phyloP scores from a whole-genome alignment of 768 basidiomycete genomes.

The Phaffia australis region DNA sequence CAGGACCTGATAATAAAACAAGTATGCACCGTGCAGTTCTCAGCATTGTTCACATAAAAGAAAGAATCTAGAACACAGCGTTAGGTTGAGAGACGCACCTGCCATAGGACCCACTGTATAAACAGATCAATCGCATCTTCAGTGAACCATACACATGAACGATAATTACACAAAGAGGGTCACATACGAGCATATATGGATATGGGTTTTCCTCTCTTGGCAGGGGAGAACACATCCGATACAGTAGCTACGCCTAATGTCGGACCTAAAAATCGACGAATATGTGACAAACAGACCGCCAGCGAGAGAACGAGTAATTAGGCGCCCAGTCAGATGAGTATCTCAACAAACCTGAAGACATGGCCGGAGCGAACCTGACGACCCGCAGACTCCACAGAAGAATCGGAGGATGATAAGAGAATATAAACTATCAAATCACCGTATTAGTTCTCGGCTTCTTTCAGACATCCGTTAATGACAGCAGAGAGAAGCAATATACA shows the following conservation, averaged over 20 bases:
- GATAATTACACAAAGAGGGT: not conserved
- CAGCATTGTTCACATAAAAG: not conserved
- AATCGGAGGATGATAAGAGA: constrained; percentile 19
- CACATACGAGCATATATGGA: constrained; percentile 9
- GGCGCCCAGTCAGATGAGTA: too few relatives aligned
- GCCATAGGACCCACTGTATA: constrained; percentile 18
- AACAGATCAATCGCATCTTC: not conserved
- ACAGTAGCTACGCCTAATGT: constrained; percentile 15
- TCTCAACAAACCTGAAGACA: too few relatives aligned
- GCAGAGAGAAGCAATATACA: not conserved
- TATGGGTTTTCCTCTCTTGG: constrained; percentile 14
- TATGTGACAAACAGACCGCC: too few relatives aligned
- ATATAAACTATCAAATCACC: not conserved
- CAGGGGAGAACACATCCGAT: constrained; percentile 10
- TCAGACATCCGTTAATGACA: too few relatives aligned
- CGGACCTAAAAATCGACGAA: constrained; percentile 1
- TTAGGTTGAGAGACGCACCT: not conserved
- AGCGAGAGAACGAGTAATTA: too few relatives aligned
- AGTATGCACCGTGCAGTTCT: too few relatives aligned
- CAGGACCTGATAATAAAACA: not conserved
- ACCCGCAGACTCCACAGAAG: constrained; percentile 20
- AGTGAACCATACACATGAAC: not conserved
- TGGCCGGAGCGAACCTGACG: not conserved
- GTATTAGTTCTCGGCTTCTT: not conserved
- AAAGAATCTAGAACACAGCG: not conserved